phyloP scores from a whole-genome alignment of 768 basidiomycete genomes.

The Cantharellus cinnabarinus region DNA sequence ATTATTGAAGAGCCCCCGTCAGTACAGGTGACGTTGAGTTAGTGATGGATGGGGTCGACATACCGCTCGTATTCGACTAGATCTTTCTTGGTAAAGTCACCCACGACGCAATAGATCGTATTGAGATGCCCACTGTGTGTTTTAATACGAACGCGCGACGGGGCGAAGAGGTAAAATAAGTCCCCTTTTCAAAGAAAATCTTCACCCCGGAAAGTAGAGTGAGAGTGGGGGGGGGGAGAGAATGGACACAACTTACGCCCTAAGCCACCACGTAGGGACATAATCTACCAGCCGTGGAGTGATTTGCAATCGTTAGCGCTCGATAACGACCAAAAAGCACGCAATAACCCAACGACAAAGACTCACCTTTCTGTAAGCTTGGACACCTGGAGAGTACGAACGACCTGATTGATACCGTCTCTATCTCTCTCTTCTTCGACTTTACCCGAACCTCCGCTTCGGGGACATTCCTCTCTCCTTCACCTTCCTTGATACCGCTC shows the following conservation, averaged over 20 bases:
- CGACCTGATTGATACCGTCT: not conserved
- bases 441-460: too few relatives aligned
- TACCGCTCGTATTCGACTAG: conserved; percentile 20
- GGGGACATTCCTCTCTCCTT: too few relatives aligned
- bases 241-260: conserved; percentile 10
- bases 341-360: conserved; percentile 5
- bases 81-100: conserved; percentile 21
- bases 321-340: conserved; percentile 18
- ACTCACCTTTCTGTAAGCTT: not conserved
- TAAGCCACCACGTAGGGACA: conserved; percentile 18
- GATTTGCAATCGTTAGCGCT: conserved; percentile 9
- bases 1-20: not conserved
- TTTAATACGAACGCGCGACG: not conserved
- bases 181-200: not conserved
- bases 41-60: not conserved
- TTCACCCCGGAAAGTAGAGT: not conserved
- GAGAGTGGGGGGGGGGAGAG: not conserved
- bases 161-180: not conserved
- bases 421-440: not conserved
- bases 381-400: not conserved
- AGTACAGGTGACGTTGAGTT: not conserved
- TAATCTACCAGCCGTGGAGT: conserved; percentile 5
- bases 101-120: conserved; percentile 19
- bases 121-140: conserved; percentile 19
- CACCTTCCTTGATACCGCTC: not conserved